phyloP scores from a whole-genome alignment of 306 rosid species.

The Fragaria vesca region DNA sequence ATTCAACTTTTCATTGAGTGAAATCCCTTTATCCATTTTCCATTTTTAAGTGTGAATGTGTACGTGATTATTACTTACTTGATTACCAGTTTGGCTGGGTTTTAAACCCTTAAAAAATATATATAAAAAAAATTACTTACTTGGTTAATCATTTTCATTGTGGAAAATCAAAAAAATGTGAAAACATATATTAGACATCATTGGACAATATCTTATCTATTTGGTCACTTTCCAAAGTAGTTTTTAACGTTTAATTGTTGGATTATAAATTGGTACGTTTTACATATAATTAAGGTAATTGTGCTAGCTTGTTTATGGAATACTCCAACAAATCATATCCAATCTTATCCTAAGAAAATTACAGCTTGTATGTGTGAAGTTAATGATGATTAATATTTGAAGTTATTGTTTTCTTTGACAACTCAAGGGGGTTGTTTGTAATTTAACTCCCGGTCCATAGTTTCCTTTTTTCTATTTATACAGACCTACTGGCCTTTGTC shows the following conservation, averaged over 20 bases:
- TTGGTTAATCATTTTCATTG: not conserved
- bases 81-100: no score
- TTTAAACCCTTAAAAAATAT: no score
- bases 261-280: conserved; percentile 1
- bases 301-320: not conserved
- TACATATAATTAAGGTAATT: not conserved
- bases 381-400: not conserved
- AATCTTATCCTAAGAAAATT: conserved; percentile 14
- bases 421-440: conserved; percentile 23
- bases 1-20: not conserved
- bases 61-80: no score
- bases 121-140: no score
- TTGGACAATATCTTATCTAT: not conserved
- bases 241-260: not conserved
- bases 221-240: not conserved
- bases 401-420: conserved; percentile 23
- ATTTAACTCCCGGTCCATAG: not conserved
- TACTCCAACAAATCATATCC: not conserved
- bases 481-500: conserved; percentile 8
- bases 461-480: conserved; percentile 23
- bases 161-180: not conserved
- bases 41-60: not conserved
- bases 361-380: not conserved
- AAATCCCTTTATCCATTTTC: conserved; percentile 24
- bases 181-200: not conserved